These are phyloP conservation scores for Sclerotinia glacialis DNA, from an alignment of 2,329 filamentous ascomycete species.

Conservation along the genomic window DNA sequence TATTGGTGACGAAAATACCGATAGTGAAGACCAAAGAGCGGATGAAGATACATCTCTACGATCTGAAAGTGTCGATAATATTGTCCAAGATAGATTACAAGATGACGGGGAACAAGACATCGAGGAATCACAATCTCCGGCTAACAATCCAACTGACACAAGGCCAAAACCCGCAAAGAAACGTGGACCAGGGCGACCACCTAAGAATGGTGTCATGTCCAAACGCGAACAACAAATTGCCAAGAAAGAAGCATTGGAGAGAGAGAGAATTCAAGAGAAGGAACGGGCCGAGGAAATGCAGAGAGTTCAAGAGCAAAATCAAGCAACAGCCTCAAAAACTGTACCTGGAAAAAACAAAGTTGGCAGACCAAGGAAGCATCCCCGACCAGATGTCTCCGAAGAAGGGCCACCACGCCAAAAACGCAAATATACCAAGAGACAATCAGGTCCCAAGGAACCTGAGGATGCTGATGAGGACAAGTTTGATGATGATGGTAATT, in stretches of 20 bases:
- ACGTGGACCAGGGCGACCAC: slow-evolving; percentile 74
- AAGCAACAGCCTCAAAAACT: slow-evolving; percentile 46
- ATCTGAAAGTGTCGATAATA: slow-evolving; percentile 25
- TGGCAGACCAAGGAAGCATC: slow-evolving; percentile 62
- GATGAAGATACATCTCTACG: slow-evolving; percentile 18
- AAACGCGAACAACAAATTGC: slow-evolving; percentile 68
- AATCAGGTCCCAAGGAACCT: slow-evolving; percentile 49
- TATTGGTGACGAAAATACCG: slow-evolving; percentile 30
- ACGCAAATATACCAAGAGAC: slow-evolving; percentile 64
- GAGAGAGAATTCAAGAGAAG: slow-evolving; percentile 57
- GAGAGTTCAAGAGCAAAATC: slow-evolving; percentile 43
- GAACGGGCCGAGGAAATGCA: slow-evolving; percentile 46
- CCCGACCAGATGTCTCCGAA: slow-evolving; percentile 51
- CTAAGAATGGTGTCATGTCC: slow-evolving; percentile 80
- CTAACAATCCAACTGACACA: slow-evolving; percentile 25
- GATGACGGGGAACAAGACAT: slow-evolving; percentile 39
- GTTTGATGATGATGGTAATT: slow-evolving; percentile 17
- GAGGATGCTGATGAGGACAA: slow-evolving; percentile 46
- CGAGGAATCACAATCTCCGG: slow-evolving; percentile 16
- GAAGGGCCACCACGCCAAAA: slow-evolving; percentile 56
- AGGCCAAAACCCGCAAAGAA: slow-evolving; percentile 39
- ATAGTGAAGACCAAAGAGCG: slow-evolving; percentile 30
- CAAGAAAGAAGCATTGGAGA: slow-evolving; percentile 50
- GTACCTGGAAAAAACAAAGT: slow-evolving; percentile 55
- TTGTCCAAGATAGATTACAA: slow-evolving; percentile 33